A percentile compares a stretch with the other conserved stretches of the same genome.
These are phyloP conservation scores for Fomitopsis pulvina DNA, from an alignment of 768 basidiomycete species.

Conservation along the genomic window DNA sequence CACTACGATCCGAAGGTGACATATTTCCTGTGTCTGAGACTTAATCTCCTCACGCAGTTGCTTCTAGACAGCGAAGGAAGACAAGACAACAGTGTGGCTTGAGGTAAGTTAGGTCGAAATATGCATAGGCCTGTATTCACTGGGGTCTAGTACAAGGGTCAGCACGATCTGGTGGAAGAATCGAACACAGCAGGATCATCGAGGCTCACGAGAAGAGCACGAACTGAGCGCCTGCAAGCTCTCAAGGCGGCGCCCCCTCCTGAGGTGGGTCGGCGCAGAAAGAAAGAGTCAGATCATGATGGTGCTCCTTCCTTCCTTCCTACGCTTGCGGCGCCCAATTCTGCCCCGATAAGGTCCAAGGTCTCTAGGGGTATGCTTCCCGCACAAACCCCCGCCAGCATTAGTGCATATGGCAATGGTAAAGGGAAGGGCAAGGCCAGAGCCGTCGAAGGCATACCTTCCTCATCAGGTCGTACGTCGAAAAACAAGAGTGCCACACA, in stretches of 20 bases:
- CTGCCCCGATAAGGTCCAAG: neutral
- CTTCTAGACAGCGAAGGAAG: conserved; percentile 60
- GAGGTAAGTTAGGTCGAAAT: conserved; percentile 45
- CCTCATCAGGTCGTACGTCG: no score
- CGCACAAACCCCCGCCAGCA: conserved; percentile 22
- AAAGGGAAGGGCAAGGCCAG: conserved; percentile 17
- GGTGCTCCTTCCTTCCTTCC: neutral
- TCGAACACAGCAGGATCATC: conserved; percentile 38
- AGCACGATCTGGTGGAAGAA: conserved; percentile 55
- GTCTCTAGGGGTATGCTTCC: conserved; percentile 21
- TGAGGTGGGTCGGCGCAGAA: neutral
- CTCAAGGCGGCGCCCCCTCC: conserved; percentile 18
- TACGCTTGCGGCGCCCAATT: neutral
- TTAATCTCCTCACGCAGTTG: neutral
- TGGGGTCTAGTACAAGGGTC: conserved; percentile 55
- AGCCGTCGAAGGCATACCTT: no score
- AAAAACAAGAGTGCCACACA: neutral
- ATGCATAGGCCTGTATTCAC: no score
- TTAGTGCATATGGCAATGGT: conserved; percentile 25
- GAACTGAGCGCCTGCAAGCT: conserved; percentile 45
- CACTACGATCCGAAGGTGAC: conserved; percentile 70
- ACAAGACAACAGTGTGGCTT: conserved; percentile 65
- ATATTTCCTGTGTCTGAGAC: neutral
- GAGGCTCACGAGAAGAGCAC: conserved; percentile 55
- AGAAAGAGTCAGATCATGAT: conserved; percentile 4